phyloP scores from a whole-genome alignment of 805 yeast genomes.

The Saccharomyces jurei region DNA sequence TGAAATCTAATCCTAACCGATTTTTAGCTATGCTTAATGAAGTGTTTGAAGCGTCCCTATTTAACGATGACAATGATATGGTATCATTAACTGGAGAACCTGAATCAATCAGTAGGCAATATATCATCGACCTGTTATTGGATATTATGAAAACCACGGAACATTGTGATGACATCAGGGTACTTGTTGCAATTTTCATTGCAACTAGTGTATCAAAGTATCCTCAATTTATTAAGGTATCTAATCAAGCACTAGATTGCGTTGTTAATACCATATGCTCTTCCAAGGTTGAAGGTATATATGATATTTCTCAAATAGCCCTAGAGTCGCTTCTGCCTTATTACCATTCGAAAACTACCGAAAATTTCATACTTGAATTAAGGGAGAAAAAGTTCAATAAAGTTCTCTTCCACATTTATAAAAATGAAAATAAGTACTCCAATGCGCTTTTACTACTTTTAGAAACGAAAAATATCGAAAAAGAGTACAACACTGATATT shows the following conservation, averaged over 20 bases:
- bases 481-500: slow-evolving; percentile 5
- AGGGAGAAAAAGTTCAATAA: slow-evolving; percentile 17
- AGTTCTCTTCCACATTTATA: slow-evolving; percentile 19
- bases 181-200: slow-evolving; percentile 55
- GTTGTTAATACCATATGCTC: slow-evolving; percentile 46
- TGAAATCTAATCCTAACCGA: slow-evolving; percentile 49
- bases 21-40: slow-evolving; percentile 67
- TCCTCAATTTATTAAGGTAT: slow-evolving; percentile 67
- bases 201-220: slow-evolving; percentile 80
- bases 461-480: slow-evolving; percentile 3
- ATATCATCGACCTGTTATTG: slow-evolving; percentile 62
- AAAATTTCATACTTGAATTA: slow-evolving; percentile 31
- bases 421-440: slow-evolving; percentile 8
- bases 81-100: slow-evolving; percentile 13
- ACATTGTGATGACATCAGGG: slow-evolving; percentile 28
- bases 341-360: slow-evolving; percentile 51
- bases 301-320: slow-evolving; percentile 66
- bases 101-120: slow-evolving; percentile 52
- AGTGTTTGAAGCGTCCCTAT: slow-evolving; percentile 69
- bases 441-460: slow-evolving; percentile 11
- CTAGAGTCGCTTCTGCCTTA: slow-evolving; percentile 61
- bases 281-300: slow-evolving; percentile 25
- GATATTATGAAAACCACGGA: slow-evolving; percentile 40
- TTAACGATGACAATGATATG: slow-evolving; percentile 48
- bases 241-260: slow-evolving; percentile 47